Conservation (phyloP, 2,329 filamentous ascomycete genomes). For the Didymella lethalis region DNA sequence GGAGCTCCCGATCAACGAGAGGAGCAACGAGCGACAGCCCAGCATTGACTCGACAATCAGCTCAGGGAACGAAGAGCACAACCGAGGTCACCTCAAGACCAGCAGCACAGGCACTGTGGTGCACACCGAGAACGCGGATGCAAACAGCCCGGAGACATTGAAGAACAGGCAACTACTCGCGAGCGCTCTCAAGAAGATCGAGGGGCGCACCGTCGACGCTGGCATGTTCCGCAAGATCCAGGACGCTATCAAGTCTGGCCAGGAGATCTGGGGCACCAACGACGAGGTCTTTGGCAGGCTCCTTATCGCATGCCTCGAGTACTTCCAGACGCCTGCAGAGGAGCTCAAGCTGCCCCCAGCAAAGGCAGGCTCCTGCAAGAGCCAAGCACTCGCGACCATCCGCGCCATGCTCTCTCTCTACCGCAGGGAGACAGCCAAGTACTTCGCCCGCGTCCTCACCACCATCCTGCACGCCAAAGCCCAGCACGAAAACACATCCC, state of each 20-base stretch:
- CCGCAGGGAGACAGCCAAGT: constrained; percentile 70
- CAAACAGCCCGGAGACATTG: constrained; percentile 51
- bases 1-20: constrained; percentile 61
- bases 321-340: constrained; percentile 67
- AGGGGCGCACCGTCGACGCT: constrained; percentile 75
- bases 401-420: constrained; percentile 75
- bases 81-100: constrained; percentile 48
- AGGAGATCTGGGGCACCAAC: constrained; percentile 68
- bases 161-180: constrained; percentile 68
- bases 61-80: constrained; percentile 35
- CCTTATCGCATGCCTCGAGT: constrained; percentile 73
- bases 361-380: constrained; percentile 75
- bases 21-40: constrained; percentile 46
- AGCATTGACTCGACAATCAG: constrained; percentile 44
- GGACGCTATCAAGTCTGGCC: constrained; percentile 72
- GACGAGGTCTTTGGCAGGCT: constrained; percentile 75
- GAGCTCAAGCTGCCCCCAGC: constrained; percentile 61
- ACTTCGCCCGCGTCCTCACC: constrained; percentile 72
- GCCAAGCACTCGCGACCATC: constrained; percentile 76
- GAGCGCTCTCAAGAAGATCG: constrained; percentile 77
- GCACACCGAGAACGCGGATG: constrained; percentile 41
- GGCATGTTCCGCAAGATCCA: constrained; percentile 83
- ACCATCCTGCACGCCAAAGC: constrained; percentile 71
- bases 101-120: constrained; percentile 49
- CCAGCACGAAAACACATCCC: constrained; percentile 71